Evolutionary conservation across 306 rosid genomes (phyloP), one percentile per base, ranked within the genome.

Genomic region (Chamaecrista fasciculata): DNA sequence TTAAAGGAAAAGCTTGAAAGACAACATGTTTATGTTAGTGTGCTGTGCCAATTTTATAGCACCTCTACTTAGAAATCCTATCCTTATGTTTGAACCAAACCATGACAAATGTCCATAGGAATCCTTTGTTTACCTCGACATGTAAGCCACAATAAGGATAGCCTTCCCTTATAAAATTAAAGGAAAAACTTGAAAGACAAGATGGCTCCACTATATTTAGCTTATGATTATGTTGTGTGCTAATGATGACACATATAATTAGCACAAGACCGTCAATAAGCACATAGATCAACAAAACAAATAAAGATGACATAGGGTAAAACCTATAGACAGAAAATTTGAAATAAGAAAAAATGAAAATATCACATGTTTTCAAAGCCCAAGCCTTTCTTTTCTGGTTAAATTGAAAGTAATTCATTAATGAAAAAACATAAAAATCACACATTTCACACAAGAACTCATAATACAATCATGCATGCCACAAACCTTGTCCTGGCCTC

Each of bases 401-500:
- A 52, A 10, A 37, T 40, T 57, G 63, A n/a, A 24, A 67, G 39
- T 18, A 1, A 19, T 37, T 4, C 25, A 73, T 11, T 50, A 28
- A 37, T 11, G 52, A 76, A 49, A 31, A 67, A 47, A 49, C n/a
- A n/a, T n/a, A n/a, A n/a, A n/a, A n/a, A n/a, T n/a, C n/a, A n/a
- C n/a, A n/a, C n/a, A n/a, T n/a, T n/a, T n/a, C n/a, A n/a, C n/a
- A 60, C 28, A 33, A 50, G 21, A 59, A 25, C 42, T 62, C 43
- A 29, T 7, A 57, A 57, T 34, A 28, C 55, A 40, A 57, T 11
- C 1, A 57, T 16, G 8, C 67, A 39, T 16, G 23, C 4, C 23
- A 71, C 79, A 70, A 58, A 85, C 85, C 89, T 85, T 85, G 77
- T 85, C 89, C 72, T 85, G 86, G 67, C 89, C 89, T n/a, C 89